Conservation (phyloP, 2,329 filamentous ascomycete species). For the Cladophialophora bantiana region DNA sequence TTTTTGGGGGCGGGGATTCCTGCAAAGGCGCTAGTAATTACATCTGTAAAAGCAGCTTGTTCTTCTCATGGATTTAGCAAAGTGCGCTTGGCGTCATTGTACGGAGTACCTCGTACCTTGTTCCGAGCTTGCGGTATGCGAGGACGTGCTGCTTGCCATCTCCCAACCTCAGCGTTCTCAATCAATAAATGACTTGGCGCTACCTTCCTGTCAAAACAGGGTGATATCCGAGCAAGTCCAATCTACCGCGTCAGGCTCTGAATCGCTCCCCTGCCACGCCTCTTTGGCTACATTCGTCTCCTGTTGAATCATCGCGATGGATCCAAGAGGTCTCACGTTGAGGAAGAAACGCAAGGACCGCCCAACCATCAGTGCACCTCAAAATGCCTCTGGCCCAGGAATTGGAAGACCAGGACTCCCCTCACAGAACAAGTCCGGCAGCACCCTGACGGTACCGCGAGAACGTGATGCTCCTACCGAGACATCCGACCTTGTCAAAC, state of each 20-base stretch:
- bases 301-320: constrained; percentile 18
- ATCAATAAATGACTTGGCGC: neutral
- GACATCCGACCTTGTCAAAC: constrained; percentile 85
- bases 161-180: neutral
- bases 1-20: no score
- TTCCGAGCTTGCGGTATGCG: no score
- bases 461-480: constrained; percentile 45
- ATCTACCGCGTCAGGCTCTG: neutral
- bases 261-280: neutral
- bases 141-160: neutral
- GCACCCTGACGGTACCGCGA: constrained; percentile 46
- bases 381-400: constrained; percentile 58
- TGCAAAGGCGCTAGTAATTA: no score
- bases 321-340: constrained; percentile 64
- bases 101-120: no score
- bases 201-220: neutral
- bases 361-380: constrained; percentile 63
- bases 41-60: no score
- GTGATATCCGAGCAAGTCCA: neutral
- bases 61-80: no score
- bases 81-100: neutral
- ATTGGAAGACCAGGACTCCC: constrained; percentile 35
- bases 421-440: constrained; percentile 46
- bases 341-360: constrained; percentile 66
- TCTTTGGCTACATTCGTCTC: neutral